A percentile compares a stretch with the other conserved stretches of the same genome.
Evolutionary conservation across 2,329 filamentous ascomycete species (phyloP).

Genomic region (Byssoonygena ceratinophila): DNA sequence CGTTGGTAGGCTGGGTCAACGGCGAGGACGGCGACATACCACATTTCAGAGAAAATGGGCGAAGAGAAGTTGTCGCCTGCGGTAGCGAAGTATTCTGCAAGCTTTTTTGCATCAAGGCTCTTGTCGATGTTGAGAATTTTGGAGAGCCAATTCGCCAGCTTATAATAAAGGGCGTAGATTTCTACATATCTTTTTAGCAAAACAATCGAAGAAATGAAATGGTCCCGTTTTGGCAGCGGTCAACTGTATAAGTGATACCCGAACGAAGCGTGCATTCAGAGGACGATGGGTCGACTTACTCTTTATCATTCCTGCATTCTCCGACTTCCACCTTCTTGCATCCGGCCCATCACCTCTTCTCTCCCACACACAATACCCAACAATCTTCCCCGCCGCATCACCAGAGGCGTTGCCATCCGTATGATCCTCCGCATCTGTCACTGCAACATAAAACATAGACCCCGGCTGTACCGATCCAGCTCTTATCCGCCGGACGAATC

Average conservation of each 20-base stretch:
- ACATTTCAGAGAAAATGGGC: slow-evolving; percentile 17
- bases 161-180: slow-evolving; percentile 1
- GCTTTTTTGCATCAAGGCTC: not conserved
- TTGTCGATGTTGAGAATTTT: not conserved
- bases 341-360: slow-evolving; percentile 7
- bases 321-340: slow-evolving; percentile 15
- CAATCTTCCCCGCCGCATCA: slow-evolving; percentile 14
- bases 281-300: not conserved
- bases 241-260: too few relatives aligned
- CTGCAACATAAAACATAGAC: slow-evolving; percentile 15
- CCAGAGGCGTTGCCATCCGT: slow-evolving; percentile 3
- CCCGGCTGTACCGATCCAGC: slow-evolving; percentile 15
- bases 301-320: slow-evolving; percentile 1
- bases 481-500: slow-evolving; percentile 17
- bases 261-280: too few relatives aligned
- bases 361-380: slow-evolving; percentile 17
- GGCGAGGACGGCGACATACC: slow-evolving; percentile 21
- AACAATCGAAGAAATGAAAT: not conserved
- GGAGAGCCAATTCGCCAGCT: not conserved
- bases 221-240: too few relatives aligned
- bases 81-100: not conserved
- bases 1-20: slow-evolving; percentile 20
- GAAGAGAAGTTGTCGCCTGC: slow-evolving; percentile 13
- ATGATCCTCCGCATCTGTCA: slow-evolving; percentile 10
- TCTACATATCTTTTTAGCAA: not conserved